phyloP scores from a whole-genome alignment of 2,329 filamentous ascomycete species.

The Fusarium praegraminearum region DNA sequence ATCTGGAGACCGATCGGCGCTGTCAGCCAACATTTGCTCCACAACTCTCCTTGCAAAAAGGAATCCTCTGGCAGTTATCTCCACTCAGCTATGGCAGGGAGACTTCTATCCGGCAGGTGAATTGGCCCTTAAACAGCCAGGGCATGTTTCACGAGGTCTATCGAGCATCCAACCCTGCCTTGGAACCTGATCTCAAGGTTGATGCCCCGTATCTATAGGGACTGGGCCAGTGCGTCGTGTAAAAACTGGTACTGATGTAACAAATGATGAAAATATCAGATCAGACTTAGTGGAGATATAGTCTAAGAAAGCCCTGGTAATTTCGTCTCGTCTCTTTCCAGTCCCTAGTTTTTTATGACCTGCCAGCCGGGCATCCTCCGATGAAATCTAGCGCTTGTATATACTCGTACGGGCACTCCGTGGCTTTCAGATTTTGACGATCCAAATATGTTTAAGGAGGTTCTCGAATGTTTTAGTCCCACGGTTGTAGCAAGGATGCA shows the following conservation, averaged over 20 bases:
- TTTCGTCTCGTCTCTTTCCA: no score
- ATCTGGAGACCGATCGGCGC: background rate
- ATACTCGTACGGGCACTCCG: no score
- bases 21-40: background rate
- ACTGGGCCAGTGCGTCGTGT: background rate
- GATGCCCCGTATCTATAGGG: background rate
- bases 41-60: background rate
- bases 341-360: no score
- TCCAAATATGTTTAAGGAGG: background rate
- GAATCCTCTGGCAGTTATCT: background rate
- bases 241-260: no score
- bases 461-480: background rate
- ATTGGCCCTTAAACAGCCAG: background rate
- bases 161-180: background rate
- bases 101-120: background rate
- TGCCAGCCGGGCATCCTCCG: background rate
- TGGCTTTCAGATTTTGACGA: background rate
- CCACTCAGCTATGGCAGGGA: background rate
- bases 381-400: background rate
- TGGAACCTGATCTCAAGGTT: background rate
- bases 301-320: no score
- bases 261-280: no score
- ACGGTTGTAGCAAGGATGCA: background rate
- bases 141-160: constrained; percentile 14
- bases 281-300: no score